Evolutionary conservation across 257 asterid species (phyloP), one percentile per base, ranked within the genome.

Genomic region (Primulina huaijiensis): DNA sequence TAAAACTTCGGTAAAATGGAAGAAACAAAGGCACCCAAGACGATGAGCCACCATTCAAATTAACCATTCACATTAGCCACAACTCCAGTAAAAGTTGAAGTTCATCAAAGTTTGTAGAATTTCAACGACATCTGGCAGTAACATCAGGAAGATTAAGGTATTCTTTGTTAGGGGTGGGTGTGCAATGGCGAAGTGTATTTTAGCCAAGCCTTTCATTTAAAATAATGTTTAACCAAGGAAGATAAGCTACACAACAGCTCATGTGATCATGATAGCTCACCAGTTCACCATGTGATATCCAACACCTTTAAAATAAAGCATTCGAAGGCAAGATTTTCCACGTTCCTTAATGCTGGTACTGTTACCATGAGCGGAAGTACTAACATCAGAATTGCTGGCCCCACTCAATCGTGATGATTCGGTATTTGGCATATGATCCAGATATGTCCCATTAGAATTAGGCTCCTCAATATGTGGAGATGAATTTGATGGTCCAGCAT

Each of bases 281-380:
- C 99, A 90, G 87, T 93, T 93, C 73, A 93, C 99, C 97, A 93
- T 93, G 86, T 90, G 99, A 90, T 93, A 93, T 60, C 88, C 96
- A 68, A 86, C 81, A 56, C 95, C 97, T 81, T 78, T 80, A 74
- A 83, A 82, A 78, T 82, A 87, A 81, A 93, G 94, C 81, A 85
- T 84, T 62, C 92, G 84, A 23, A 81, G 77, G 69, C 88, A 70
- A 77, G 90, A 65, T 77, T 82, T 90, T 69, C 92, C 95, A 30
- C 89, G 98, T 55, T 89, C 93, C 77, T 75, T 90, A 25, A 31
- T 40, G 73, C 69, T 87, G 71, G 82, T 75, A 70, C 82, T 88
- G 79, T 74, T 79, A 37, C 74, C 87, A 46, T 86, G 87, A 71
- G 90, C 75, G 4, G 85, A 80, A 78, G 95, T 82, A 74, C 85